Evolutionary conservation across 306 rosid genomes (phyloP).

Genomic region (Vigna angularis): DNA sequence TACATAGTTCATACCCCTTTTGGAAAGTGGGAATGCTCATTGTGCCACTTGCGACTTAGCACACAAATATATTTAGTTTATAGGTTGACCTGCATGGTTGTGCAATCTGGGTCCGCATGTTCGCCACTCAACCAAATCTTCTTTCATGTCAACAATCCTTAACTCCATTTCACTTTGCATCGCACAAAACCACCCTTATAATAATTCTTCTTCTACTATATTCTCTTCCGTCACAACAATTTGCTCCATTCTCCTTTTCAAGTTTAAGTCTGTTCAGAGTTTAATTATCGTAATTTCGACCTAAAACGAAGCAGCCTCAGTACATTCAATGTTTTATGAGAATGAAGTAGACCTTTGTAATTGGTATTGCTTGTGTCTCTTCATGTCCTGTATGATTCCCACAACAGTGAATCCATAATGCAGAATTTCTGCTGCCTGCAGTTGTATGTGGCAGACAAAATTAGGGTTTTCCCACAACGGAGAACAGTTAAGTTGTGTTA

Average conservation of each 20-base stretch:
- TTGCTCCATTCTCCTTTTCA: no score
- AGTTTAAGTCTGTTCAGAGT: no score
- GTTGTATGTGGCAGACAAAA: constrained; percentile 65
- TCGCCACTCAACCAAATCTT: constrained; percentile 61
- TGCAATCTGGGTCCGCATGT: constrained; percentile 71
- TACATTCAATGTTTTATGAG: no score
- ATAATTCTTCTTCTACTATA: no score
- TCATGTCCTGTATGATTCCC: constrained; percentile 60
- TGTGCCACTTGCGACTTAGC: constrained; percentile 46
- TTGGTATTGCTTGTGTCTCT: constrained; percentile 56
- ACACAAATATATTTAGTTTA: constrained; percentile 31
- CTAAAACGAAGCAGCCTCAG: no score
- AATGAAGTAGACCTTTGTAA: constrained; percentile 48
- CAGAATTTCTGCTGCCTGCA: constrained; percentile 19
- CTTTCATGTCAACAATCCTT: constrained; percentile 41
- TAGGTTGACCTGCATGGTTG: constrained; percentile 51
- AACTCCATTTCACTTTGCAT: constrained; percentile 36
- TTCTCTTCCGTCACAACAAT: no score
- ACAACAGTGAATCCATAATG: constrained; percentile 47
- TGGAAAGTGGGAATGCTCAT: constrained; percentile 69
- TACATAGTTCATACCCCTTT: constrained; percentile 70
- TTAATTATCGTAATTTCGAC: no score
- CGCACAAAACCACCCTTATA: constrained; percentile 39
- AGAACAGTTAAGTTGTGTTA: constrained; percentile 25
- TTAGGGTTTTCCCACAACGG: constrained; percentile 54